Evolutionary conservation across 768 basidiomycete genomes (phyloP), one percentile per base, ranked within the genome.

Genomic region (Kwoniella sp.): DNA sequence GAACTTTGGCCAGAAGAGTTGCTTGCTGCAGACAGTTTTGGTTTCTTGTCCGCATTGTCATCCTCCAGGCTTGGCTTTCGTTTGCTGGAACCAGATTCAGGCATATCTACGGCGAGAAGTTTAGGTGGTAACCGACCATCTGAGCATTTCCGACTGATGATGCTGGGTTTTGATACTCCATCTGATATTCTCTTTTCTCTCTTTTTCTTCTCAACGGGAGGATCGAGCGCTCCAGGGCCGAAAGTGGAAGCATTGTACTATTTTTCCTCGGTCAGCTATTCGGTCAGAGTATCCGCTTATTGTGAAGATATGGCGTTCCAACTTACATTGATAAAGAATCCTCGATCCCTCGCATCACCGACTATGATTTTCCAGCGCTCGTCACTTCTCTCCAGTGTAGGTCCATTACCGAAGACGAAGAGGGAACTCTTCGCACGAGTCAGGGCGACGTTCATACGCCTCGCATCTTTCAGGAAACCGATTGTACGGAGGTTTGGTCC

Each of bases 361-460:
- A 96, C 84, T 50, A 96, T 93, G 27, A 83, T 81, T 62, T 83
- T 84, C 94, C 94, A 97, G 13, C 83, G 86, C 19, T 83, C 81
- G 69, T 94, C 88, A 68, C 92, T 91, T 58, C 93, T 83, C 78
- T 93, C 90, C 5, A 99, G 84, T 1, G 94, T 98, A 7, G 91
- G 82, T 13, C 88, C 88, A 79, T 98, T 88, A 7, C 96, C 96
- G 29, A 99, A 84, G 59, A 99, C 88, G 79, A 93, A 99, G 1
- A 99, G 81, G 10, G 95, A 96, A 7, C 92, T 92, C 72, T 89
- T 90, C 2, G 95, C 92, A 71, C 96, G 88, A n/a, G 95, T 99
- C 25, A 99, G 82, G 27, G 94, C 94, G n/a, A 99, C 95, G 79
- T 99, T 98, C 90, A 98, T 95, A 48, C 95, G 88, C 48, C 94